phyloP scores from a whole-genome alignment of 352 stramenopile species.

The Pythium rishiriense region DNA sequence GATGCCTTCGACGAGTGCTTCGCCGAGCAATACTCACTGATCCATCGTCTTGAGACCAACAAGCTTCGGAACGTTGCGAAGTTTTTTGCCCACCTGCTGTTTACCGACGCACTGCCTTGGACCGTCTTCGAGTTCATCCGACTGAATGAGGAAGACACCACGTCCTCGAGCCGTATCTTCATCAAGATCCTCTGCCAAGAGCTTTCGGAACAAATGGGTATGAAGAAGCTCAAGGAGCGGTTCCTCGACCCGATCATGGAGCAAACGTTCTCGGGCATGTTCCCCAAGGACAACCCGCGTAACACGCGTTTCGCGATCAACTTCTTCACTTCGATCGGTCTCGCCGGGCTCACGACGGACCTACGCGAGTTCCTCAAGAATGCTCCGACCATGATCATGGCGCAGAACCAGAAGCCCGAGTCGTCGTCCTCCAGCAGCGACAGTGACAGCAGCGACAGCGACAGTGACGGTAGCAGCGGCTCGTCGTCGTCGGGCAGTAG shows the following conservation, averaged over 20 bases:
- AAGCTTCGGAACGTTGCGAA: slow-evolving; percentile 99
- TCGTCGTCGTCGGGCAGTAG: slow-evolving; percentile 40
- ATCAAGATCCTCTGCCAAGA: slow-evolving; percentile 99
- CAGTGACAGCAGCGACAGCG: slow-evolving; percentile 42
- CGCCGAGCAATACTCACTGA: slow-evolving; percentile 93
- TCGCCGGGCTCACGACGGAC: slow-evolving; percentile 97
- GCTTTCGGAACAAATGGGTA: slow-evolving; percentile 96
- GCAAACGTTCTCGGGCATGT: slow-evolving; percentile 93
- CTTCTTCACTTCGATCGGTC: slow-evolving; percentile 99
- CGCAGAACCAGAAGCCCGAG: slow-evolving; percentile 43
- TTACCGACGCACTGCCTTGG: slow-evolving; percentile 98
- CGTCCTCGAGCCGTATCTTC: slow-evolving; percentile 99
- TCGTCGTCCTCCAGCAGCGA: slow-evolving; percentile 33
- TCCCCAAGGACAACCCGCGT: slow-evolving; percentile 96
- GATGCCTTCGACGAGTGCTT: slow-evolving; percentile 95
- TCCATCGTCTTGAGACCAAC: slow-evolving; percentile 98
- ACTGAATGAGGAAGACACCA: slow-evolving; percentile 99
- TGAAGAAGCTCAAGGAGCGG: slow-evolving; percentile 94
- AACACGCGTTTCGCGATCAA: slow-evolving; percentile 99
- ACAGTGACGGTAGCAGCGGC: slow-evolving; percentile 30
- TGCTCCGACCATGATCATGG: slow-evolving; percentile 94
- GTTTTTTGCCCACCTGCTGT: slow-evolving; percentile 98
- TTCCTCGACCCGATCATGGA: slow-evolving; percentile 93
- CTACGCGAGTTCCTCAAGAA: slow-evolving; percentile 97
- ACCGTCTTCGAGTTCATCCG: slow-evolving; percentile 96